phyloP scores from a whole-genome alignment of 208 protist species.

The Wallacemonas rigidus region DNA sequence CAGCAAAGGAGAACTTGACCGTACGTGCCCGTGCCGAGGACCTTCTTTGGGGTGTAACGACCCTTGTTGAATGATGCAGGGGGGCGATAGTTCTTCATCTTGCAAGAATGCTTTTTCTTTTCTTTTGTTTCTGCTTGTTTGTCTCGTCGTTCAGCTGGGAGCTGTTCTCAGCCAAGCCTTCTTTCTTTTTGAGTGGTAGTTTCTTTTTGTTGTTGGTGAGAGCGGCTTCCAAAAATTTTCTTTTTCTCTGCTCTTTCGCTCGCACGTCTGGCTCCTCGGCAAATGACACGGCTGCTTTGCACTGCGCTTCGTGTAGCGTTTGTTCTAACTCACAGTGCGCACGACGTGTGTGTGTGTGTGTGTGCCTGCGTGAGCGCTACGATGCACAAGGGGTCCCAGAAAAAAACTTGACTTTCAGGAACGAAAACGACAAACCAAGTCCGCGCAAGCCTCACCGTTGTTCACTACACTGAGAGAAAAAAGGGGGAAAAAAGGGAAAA shows the following conservation, averaged over 20 bases:
- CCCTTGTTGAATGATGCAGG: conserved; percentile 50
- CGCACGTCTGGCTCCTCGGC: no score
- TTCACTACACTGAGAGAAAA: background rate
- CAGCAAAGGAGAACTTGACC: conserved; percentile 87
- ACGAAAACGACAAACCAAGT: background rate
- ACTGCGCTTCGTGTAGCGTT: no score
- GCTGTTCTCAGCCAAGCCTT: no score
- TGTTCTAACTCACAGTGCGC: background rate
- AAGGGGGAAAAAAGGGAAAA: background rate
- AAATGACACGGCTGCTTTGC: no score
- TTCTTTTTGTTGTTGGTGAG: no score
- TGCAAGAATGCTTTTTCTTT: background rate
- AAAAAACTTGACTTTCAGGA: background rate
- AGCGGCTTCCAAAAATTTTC: no score
- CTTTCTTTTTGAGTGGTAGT: no score
- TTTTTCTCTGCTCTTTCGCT: no score
- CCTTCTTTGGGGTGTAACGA: conserved; percentile 67
- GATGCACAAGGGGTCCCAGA: background rate
- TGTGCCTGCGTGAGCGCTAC: background rate
- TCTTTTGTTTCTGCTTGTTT: background rate
- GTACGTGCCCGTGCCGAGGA: conserved; percentile 92
- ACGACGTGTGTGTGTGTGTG: background rate
- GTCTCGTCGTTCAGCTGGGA: no score
- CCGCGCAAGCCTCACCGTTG: background rate
- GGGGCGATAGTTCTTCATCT: conserved; percentile 51